Conservation (phyloP, 2,329 filamentous ascomycete genomes). For the Colletotrichum brevisporum region DNA sequence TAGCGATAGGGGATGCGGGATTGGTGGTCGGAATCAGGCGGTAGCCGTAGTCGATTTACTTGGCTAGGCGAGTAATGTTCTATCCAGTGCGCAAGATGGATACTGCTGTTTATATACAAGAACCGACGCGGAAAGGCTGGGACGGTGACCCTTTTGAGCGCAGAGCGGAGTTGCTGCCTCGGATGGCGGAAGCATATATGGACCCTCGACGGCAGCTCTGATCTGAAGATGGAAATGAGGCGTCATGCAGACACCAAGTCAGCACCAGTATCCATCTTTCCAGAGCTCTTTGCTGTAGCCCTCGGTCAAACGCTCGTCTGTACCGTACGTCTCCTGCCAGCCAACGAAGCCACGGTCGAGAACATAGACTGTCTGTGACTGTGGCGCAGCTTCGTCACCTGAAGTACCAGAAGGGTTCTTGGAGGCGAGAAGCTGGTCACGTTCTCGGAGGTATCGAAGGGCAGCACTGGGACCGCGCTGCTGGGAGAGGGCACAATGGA, state of each 20-base stretch:
- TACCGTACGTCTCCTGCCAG: constrained; percentile 89
- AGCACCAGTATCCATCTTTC: constrained; percentile 68
- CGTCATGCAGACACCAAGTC: neutral
- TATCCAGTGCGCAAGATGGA: too few species aligned
- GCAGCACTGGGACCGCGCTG: constrained; percentile 90
- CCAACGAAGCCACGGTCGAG: constrained; percentile 87
- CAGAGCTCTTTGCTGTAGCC: constrained; percentile 89
- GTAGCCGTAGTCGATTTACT: too few species aligned
- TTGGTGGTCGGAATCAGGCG: too few species aligned
- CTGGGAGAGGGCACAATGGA: constrained; percentile 94
- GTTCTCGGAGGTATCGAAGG: constrained; percentile 81
- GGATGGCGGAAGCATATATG: too few species aligned
- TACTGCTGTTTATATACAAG: too few species aligned
- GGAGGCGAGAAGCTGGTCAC: constrained; percentile 63
- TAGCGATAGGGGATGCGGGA: too few species aligned
- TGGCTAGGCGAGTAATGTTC: too few species aligned
- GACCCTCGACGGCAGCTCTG: neutral
- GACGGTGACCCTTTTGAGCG: too few species aligned
- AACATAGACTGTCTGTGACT: constrained; percentile 82
- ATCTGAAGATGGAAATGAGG: neutral
- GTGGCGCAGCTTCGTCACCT: constrained; percentile 14
- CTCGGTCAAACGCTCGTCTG: constrained; percentile 85
- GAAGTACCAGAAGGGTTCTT: constrained; percentile 29
- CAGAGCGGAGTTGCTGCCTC: too few species aligned
- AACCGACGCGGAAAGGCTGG: too few species aligned